phyloP scores from a whole-genome alignment of 345 rosid genomes.

The Hibiscus mutabilis region DNA sequence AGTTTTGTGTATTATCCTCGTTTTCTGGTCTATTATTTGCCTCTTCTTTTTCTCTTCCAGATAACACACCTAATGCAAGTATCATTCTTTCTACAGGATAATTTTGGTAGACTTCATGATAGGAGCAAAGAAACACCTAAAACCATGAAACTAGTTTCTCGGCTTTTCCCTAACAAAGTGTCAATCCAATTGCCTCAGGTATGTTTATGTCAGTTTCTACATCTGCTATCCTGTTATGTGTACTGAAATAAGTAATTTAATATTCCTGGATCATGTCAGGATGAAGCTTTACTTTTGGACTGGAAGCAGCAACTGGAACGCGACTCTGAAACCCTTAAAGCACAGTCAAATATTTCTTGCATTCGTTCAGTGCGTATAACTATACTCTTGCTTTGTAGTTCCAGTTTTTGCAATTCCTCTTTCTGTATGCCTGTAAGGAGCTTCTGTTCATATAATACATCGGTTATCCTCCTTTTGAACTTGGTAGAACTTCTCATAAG shows the following conservation, averaged over 20 bases:
- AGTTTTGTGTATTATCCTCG: neutral
- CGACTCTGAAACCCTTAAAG: constrained; percentile 82
- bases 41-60: neutral
- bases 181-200: constrained; percentile 98
- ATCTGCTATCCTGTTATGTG: neutral
- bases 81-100: constrained; percentile 55
- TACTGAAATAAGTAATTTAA: constrained; percentile 15
- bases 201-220: neutral
- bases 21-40: neutral
- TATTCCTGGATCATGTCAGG: constrained; percentile 39
- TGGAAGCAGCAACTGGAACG: constrained; percentile 96
- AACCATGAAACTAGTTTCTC: constrained; percentile 76
- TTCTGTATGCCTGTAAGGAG: neutral
- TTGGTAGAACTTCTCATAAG: neutral
- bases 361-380: constrained; percentile 60
- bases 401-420: neutral
- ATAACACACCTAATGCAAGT: neutral
- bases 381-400: neutral
- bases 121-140: constrained; percentile 86
- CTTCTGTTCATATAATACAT: neutral
- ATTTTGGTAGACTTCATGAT: constrained; percentile 76
- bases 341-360: constrained; percentile 61
- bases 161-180: constrained; percentile 95
- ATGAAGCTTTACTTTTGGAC: constrained; percentile 78
- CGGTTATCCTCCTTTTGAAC: neutral